These are phyloP conservation scores for Xylaria bambusicola DNA, from an alignment of 495 filamentous ascomycete genomes.

Conservation along the genomic window DNA sequence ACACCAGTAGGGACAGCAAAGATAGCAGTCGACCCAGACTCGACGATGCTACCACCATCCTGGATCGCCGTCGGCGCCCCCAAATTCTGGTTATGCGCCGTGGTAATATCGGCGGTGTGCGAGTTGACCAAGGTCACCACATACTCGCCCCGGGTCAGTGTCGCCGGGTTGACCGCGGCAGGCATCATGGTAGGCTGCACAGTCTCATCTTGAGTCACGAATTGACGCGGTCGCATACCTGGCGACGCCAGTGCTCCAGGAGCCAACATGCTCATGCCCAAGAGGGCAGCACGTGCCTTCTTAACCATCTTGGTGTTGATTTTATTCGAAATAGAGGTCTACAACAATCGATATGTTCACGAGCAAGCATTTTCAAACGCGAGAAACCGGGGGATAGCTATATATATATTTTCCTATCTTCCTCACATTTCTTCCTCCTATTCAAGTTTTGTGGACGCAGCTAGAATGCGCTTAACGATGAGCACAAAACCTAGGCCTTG, in stretches of 20 bases:
- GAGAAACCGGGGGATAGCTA: too few species aligned
- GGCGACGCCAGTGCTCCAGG: not conserved
- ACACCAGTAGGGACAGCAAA: constrained; percentile 27
- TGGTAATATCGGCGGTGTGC: constrained; percentile 26
- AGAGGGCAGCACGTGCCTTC: not conserved
- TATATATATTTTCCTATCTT: too few species aligned
- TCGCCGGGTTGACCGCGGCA: not conserved
- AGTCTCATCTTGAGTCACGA: not conserved
- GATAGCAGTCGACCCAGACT: constrained; percentile 12
- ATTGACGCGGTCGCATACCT: too few species aligned
- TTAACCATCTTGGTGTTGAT: not conserved
- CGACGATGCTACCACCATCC: constrained; percentile 6
- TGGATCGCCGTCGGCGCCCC: constrained; percentile 17
- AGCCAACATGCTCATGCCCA: not conserved
- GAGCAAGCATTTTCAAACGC: too few species aligned
- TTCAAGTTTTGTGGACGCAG: too few species aligned
- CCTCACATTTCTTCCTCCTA: too few species aligned
- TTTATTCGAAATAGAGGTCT: too few species aligned
- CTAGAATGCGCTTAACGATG: too few species aligned
- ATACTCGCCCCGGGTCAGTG: constrained; percentile 15
- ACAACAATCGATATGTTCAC: too few species aligned
- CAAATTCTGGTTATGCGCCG: constrained; percentile 20
- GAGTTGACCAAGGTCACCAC: constrained; percentile 29
- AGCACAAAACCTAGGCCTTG: too few species aligned
- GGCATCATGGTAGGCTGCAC: not conserved